Percentiles rank a stretch among this genome's conserved stretches.
Evolutionary conservation across 2,329 filamentous ascomycete genomes (phyloP).

Genomic region (Coniochaeta sp.): DNA sequence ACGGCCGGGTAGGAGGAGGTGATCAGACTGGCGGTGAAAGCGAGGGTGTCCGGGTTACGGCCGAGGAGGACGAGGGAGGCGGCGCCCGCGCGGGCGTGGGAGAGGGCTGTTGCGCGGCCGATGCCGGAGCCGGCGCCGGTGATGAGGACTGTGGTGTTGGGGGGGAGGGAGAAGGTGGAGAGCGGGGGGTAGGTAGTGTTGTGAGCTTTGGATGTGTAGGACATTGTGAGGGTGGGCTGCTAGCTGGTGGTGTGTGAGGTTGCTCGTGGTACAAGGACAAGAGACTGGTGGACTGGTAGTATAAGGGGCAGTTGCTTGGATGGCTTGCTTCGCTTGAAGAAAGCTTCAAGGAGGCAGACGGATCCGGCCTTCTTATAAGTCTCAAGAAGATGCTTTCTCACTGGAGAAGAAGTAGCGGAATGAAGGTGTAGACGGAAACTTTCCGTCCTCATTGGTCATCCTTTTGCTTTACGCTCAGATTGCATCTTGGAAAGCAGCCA

Average conservation of each 20-base stretch:
- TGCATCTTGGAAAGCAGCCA: neutral
- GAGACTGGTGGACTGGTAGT: too few relatives aligned
- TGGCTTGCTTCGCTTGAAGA: too few relatives aligned
- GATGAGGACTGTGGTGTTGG: slow-evolving; percentile 15
- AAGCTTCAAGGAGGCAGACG: neutral
- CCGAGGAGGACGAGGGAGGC: slow-evolving; percentile 9
- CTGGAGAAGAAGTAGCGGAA: neutral
- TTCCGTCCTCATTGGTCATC: neutral
- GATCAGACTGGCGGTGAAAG: slow-evolving; percentile 4
- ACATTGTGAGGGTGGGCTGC: neutral
- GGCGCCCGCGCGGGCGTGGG: slow-evolving; percentile 10
- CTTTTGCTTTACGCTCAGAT: neutral
- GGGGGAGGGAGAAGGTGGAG: slow-evolving; percentile 8
- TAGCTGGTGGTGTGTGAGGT: neutral
- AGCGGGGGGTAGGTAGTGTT: slow-evolving; percentile 9
- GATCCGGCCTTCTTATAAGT: neutral
- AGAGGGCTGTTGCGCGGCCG: slow-evolving; percentile 8
- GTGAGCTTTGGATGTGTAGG: slow-evolving; percentile 10
- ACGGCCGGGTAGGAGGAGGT: neutral
- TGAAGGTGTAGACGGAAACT: neutral
- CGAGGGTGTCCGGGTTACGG: slow-evolving; percentile 7
- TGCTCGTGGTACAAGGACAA: neutral
- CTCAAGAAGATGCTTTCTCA: neutral
- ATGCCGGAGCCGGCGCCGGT: slow-evolving; percentile 12
- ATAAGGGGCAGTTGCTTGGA: too few relatives aligned